Evolutionary conservation across 2,329 filamentous ascomycete genomes (phyloP), one percentile per base, ranked within the genome.

Genomic region (Corynespora cassiicola): DNA sequence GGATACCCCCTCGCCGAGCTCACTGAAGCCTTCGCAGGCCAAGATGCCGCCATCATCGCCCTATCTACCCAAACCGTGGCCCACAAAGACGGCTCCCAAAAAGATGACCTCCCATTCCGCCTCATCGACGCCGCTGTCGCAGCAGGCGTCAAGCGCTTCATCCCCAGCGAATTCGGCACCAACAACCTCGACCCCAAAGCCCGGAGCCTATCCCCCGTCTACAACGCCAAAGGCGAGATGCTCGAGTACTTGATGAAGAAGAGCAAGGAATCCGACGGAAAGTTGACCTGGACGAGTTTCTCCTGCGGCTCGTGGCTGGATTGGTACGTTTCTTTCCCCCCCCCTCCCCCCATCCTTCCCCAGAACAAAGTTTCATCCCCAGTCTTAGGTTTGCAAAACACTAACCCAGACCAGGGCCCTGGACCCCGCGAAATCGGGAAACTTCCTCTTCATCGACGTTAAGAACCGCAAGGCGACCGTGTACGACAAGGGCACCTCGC

Each of bases 61-160:
- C 35, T 71, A 3, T 49, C 45, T 24, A 56, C 56, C 4, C n/a
- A n/a, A n/a, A 30, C 41, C 2, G 53, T 56, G 2, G 49, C 64
- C n/a, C 57, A 53, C 7, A 29, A 49, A 17, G 48, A 52, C 17
- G 42, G 39, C 5, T 28, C 25, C 25, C 10, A 7, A 7, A 33
- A 32, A 24, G 44, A 54, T 14, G 42, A 52, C 14, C 40, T 59
- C 23, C 48, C 47, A 4, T 52, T 52, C 41, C 47, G 52, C 10
- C 49, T 74, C 14, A 61, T 74, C 30, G 68, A 73, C 33, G 71
- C 69, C 4, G 60, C 70, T 11, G 49, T 71, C 23, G 58, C 65
- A 1, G 67, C 68, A 1, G 67, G 68, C 9, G 69, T 73, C 2
- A 56, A 61, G 28, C 61, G 68, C 16, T 63, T 72, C 45, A 61